These are phyloP conservation scores for Suillus ampliporus DNA, from an alignment of 768 basidiomycete genomes.

Conservation along the genomic window DNA sequence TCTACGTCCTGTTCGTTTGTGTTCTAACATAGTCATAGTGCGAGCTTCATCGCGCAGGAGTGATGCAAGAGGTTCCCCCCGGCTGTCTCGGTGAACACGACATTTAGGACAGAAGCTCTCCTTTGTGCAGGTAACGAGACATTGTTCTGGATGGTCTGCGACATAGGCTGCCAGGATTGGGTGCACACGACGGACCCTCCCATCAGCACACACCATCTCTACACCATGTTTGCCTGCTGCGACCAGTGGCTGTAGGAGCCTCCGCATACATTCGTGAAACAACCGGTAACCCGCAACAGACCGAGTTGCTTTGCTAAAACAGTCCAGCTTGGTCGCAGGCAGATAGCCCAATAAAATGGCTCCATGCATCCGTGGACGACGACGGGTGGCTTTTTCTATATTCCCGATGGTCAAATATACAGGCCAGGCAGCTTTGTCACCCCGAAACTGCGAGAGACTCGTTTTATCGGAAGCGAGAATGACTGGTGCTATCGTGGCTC, in stretches of 20 bases:
- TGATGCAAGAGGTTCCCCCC: background rate
- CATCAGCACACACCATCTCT: constrained; percentile 43
- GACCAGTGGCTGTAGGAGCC: constrained; percentile 37
- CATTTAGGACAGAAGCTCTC: constrained; percentile 33
- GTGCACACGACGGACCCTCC: constrained; percentile 32
- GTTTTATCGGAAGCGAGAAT: too few species aligned
- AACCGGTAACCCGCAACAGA: constrained; percentile 21
- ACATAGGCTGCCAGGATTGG: constrained; percentile 47
- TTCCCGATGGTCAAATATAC: too few species aligned
- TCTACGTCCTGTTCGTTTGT: constrained; percentile 35
- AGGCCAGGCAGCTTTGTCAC: too few species aligned
- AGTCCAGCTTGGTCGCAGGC: constrained; percentile 12
- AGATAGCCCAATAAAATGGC: constrained; percentile 9
- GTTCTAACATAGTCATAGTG: background rate
- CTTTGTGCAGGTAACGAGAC: constrained; percentile 37
- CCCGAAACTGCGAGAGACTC: too few species aligned
- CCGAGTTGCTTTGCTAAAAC: constrained; percentile 14
- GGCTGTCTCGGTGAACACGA: background rate
- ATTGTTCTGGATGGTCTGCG: constrained; percentile 52
- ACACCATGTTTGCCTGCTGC: constrained; percentile 39
- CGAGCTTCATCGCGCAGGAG: background rate
- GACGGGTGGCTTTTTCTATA: too few species aligned
- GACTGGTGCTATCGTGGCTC: too few species aligned
- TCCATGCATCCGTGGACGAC: background rate
- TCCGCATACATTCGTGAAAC: constrained; percentile 44